Conservation (phyloP, 2,329 filamentous ascomycete species). For the Penicillium concentricum region DNA sequence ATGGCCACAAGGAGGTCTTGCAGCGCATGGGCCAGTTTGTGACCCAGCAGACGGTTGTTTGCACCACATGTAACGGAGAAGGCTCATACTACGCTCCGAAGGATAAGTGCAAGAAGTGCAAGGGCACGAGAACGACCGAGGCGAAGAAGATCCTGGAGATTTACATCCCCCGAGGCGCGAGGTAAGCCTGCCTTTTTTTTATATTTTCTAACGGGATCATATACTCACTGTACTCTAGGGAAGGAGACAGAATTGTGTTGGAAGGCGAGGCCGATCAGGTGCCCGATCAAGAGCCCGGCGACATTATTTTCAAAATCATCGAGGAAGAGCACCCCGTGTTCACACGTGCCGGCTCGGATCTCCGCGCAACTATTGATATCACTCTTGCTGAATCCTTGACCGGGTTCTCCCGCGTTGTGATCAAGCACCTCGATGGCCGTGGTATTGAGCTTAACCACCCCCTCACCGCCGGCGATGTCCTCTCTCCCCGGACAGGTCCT, state of each 20-base stretch:
- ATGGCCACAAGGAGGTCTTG: conserved; percentile 73
- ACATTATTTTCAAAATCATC: conserved; percentile 84
- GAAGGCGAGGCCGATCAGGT: conserved; percentile 93
- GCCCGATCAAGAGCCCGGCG: conserved; percentile 83
- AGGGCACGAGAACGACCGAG: conserved; percentile 80
- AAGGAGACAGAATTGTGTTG: conserved; percentile 85
- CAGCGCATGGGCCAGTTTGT: conserved; percentile 83
- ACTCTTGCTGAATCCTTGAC: conserved; percentile 79
- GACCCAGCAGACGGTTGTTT: conserved; percentile 74
- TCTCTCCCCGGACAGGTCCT: conserved; percentile 83
- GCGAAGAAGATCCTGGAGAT: conserved; percentile 94
- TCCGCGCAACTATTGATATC: conserved; percentile 77
- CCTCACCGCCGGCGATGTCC: conserved; percentile 72
- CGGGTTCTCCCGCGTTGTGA: conserved; percentile 84
- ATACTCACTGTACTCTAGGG: conserved; percentile 36
- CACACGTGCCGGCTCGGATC: conserved; percentile 76
- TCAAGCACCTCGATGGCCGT: conserved; percentile 90
- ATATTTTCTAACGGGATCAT: not conserved
- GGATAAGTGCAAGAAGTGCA: conserved; percentile 98
- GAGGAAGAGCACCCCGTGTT: conserved; percentile 82
- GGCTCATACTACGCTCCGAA: conserved; percentile 91
- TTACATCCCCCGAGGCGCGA: conserved; percentile 85
- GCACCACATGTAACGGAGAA: conserved; percentile 79
- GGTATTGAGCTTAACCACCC: conserved; percentile 80
- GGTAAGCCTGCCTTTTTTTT: conserved; percentile 41